Conservation (phyloP, 1,284 basidiomycete species). For the Waitea zeae region DNA sequence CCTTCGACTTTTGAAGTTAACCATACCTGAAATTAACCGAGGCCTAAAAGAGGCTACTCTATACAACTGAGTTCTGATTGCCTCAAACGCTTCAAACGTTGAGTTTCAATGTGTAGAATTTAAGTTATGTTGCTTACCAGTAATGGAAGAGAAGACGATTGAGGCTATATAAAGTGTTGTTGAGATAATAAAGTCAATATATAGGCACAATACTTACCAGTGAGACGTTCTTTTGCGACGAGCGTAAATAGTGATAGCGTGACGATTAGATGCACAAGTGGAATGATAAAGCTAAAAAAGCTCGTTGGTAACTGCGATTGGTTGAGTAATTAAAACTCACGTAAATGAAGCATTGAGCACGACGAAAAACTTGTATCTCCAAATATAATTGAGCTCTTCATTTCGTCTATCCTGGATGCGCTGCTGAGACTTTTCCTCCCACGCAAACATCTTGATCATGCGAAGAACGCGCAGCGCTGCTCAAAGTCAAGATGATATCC, state of each 20-base stretch:
- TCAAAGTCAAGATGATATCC: neutral
- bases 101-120: neutral
- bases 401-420: neutral
- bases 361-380: neutral
- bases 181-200: neutral
- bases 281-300: neutral
- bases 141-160: neutral
- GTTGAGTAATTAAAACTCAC: no score
- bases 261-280: neutral
- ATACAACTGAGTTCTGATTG: neutral
- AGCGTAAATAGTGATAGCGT: neutral
- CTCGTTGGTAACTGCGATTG: no score
- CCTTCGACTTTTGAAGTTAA: neutral
- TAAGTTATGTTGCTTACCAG: neutral
- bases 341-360: no score
- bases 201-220: neutral
- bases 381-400: neutral
- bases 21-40: neutral
- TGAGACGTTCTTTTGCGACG: no score
- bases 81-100: neutral
- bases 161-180: neutral
- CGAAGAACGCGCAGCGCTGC: neutral
- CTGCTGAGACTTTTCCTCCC: neutral
- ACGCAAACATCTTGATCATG: conserved; percentile 1
- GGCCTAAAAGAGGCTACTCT: neutral